Evolutionary conservation across 1,284 basidiomycete species (phyloP).

Genomic region (Microstroma glucosiphilum): DNA sequence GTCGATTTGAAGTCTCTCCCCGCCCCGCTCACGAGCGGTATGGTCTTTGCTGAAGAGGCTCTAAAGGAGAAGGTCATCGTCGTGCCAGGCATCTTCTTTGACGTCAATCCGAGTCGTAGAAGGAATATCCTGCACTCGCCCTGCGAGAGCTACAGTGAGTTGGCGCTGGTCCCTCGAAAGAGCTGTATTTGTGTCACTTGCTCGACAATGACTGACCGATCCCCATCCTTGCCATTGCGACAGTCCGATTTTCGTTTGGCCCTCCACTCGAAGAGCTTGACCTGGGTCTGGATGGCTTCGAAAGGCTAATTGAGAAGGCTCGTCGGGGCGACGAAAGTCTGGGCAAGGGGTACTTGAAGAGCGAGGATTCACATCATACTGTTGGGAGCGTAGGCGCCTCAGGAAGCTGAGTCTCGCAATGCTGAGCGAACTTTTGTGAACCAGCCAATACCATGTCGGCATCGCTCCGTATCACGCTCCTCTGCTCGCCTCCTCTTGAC

Average conservation of each 20-base stretch:
- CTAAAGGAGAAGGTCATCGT: conserved; percentile 84
- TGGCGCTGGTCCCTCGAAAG: too few relatives aligned
- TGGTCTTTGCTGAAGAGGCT: conserved; percentile 90
- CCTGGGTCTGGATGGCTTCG: conserved; percentile 63
- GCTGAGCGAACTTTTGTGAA: too few relatives aligned
- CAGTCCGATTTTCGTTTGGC: conserved; percentile 62
- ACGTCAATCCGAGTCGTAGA: conserved; percentile 57
- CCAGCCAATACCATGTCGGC: too few relatives aligned
- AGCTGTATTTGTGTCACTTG: too few relatives aligned
- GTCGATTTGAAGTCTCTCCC: conserved; percentile 72
- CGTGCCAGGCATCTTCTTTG: conserved; percentile 75
- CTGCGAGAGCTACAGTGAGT: conserved; percentile 27
- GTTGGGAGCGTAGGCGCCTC: too few relatives aligned
- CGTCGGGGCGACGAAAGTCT: conserved; percentile 3
- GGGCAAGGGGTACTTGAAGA: conserved; percentile 1
- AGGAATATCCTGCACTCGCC: conserved; percentile 77
- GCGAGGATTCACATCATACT: background rate
- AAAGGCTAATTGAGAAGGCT: conserved; percentile 14
- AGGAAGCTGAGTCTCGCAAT: too few relatives aligned
- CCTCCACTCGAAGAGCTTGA: conserved; percentile 76
- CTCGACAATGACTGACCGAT: too few relatives aligned
- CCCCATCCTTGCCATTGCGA: too few relatives aligned
- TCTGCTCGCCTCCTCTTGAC: too few relatives aligned
- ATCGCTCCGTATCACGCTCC: too few relatives aligned
- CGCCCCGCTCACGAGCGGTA: conserved; percentile 74